A percentile compares a stretch with the other conserved stretches of the same genome.
These are phyloP conservation scores for Trichoderma polysporum DNA, from an alignment of 2,329 filamentous ascomycete genomes.

Conservation along the genomic window DNA sequence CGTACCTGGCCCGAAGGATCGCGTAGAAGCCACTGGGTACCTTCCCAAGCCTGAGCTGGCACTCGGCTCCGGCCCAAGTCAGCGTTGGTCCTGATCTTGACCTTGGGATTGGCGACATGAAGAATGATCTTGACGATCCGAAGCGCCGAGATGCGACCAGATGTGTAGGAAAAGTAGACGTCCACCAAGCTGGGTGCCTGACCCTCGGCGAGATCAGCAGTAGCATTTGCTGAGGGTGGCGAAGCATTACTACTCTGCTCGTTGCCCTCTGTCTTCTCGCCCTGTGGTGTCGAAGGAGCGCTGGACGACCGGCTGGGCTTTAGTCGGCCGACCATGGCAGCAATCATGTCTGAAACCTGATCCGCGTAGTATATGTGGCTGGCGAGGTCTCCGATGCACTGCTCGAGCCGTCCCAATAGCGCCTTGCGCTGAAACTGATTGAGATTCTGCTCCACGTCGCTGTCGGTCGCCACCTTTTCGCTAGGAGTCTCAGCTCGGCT, in stretches of 20 bases:
- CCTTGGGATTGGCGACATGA: constrained; percentile 71
- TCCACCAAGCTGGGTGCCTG: constrained; percentile 46
- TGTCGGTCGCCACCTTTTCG: constrained; percentile 37
- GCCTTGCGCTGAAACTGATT: constrained; percentile 54
- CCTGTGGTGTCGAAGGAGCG: constrained; percentile 43
- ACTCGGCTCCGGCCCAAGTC: constrained; percentile 72
- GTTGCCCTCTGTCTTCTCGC: constrained; percentile 45
- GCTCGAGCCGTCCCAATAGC: constrained; percentile 69
- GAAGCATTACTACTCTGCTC: constrained; percentile 35
- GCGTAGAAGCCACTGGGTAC: constrained; percentile 88
- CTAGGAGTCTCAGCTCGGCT: constrained; percentile 33
- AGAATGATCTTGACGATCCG: constrained; percentile 80
- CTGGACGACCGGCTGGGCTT: constrained; percentile 59
- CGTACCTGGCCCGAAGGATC: constrained; percentile 77
- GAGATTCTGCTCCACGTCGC: constrained; percentile 32
- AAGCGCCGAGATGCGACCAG: constrained; percentile 65
- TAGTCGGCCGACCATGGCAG: constrained; percentile 73
- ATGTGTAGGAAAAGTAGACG: constrained; percentile 52
- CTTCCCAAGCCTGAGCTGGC: constrained; percentile 85
- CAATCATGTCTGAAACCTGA: constrained; percentile 92
- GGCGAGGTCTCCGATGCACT: constrained; percentile 85
- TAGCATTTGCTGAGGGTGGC: constrained; percentile 35
- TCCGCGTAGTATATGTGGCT: constrained; percentile 97
- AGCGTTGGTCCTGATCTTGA: constrained; percentile 56
- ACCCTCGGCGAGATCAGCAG: constrained; percentile 43